Conservation (phyloP, 495 filamentous ascomycete genomes). For the Xylaria nigripes region DNA sequence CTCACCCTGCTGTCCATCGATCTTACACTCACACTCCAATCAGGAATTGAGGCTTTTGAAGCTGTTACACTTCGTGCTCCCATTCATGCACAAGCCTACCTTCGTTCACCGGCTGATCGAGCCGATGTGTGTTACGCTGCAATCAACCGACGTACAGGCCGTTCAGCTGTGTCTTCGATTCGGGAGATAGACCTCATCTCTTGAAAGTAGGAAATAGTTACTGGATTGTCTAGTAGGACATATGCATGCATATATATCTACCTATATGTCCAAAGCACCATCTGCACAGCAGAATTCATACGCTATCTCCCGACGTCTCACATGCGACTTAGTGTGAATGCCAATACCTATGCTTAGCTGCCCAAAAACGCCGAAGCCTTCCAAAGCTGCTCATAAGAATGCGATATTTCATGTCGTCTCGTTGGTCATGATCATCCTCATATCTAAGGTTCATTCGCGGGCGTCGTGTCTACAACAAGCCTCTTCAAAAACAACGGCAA, state of each 20-base stretch:
- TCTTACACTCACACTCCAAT: too few species aligned
- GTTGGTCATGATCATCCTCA: slow-evolving; percentile 1
- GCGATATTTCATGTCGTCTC: neutral
- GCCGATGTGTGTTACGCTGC: neutral
- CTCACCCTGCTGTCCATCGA: neutral
- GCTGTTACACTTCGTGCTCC: neutral
- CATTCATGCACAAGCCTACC: neutral
- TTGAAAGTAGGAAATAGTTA: neutral
- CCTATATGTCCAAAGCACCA: neutral
- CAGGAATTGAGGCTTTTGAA: neutral
- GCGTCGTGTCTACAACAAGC: neutral
- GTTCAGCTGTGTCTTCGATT: neutral
- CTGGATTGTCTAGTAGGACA: slow-evolving; percentile 6
- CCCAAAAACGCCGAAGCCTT: slow-evolving; percentile 4
- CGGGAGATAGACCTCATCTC: neutral
- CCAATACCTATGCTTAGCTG: slow-evolving; percentile 1
- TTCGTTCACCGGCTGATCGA: neutral
- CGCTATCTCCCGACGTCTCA: neutral
- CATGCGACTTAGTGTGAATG: neutral
- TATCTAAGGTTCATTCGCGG: slow-evolving; percentile 1
- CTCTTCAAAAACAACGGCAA: neutral
- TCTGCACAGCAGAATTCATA: neutral
- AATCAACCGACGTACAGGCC: neutral
- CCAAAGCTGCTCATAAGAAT: neutral
- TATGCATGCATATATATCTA: slow-evolving; percentile 7